Evolutionary conservation across 163 green algal genomes (phyloP), one percentile per base, ranked within the genome.

Genomic region (Scenedesmus sp.): DNA sequence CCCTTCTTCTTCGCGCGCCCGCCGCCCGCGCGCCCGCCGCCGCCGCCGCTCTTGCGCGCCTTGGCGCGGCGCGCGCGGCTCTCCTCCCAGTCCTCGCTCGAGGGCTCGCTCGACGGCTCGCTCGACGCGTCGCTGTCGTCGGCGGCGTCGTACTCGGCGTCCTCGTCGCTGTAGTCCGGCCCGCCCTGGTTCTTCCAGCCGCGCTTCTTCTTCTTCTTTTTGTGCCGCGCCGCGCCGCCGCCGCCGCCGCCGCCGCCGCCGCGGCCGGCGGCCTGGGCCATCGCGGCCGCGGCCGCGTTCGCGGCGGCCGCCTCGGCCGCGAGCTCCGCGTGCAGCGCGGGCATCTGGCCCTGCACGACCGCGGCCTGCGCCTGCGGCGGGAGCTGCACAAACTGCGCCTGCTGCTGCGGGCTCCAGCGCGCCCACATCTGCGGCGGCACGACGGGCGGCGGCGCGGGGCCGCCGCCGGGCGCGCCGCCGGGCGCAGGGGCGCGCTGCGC

Each of bases 151-250:
- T 67, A 77, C 24, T 77, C 69, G 2, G 69, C 69, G 29, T 77
- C 69, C 20, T 77, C 69, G 36, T 77, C 69, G 28, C 22, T 47
- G 54, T 77, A 77, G 54, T 77, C 69, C 15, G 69, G 69, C 2
- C 69, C 69, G 10, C 69, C 53, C 69, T 77, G 66, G 14, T 77
- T 77, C 42, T 77, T 77, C 69, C 69, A 80, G 58, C 71, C 58
- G 62, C 71, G 71, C 6, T 44, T 36, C 58, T 80, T 70, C 60
- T 80, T 72, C 45, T 71, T 63, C 58, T 63, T 64, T 29, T 64
- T 71, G 18, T n/a, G n/a, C n/a, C n/a, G n/a, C n/a, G n/a, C n/a
- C n/a, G n/a, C n/a, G n/a, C n/a, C n/a, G 18, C 48, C 48, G 48
- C 48, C 18, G 48, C 48, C 18, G 48, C 48, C 18, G 18, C 18